These are phyloP conservation scores for Syzygium syzygioides DNA, from an alignment of 441 rosid genomes.

Conservation along the genomic window DNA sequence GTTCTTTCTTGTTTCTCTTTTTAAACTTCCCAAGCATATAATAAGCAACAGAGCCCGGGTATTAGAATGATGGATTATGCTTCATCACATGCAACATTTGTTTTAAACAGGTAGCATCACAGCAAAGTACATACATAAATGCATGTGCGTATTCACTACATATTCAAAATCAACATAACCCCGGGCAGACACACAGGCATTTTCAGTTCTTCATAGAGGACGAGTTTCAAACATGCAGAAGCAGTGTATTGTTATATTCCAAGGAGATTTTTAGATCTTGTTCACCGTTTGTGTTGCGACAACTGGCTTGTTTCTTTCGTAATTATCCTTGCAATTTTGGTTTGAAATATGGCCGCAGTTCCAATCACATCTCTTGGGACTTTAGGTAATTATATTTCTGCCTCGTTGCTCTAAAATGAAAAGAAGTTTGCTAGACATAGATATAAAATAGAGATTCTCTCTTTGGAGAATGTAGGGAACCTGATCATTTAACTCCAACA, in stretches of 20 bases:
- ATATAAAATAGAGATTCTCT: not conserved
- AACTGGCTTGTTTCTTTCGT: not conserved
- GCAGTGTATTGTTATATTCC: not conserved
- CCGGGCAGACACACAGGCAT: not conserved
- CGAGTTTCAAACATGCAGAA: not conserved
- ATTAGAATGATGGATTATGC: not conserved
- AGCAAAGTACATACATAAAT: not conserved
- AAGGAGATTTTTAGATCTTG: not conserved
- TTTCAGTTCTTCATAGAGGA: not conserved
- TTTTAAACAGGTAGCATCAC: not conserved
- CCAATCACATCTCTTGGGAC: not conserved
- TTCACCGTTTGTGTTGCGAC: not conserved
- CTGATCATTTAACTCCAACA: not conserved
- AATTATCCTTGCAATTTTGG: not conserved
- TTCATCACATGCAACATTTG: not conserved
- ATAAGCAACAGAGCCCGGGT: not conserved
- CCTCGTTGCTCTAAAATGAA: not conserved
- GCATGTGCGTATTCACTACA: not conserved
- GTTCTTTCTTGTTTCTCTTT: not conserved
- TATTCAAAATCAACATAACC: not conserved
- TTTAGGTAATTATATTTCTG: not conserved
- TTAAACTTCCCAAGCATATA: not conserved
- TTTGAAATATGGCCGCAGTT: not conserved
- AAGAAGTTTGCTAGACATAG: not conserved
- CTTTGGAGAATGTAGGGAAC: not conserved